Conservation (phyloP, 1,284 basidiomycete genomes). For the Crucibulum parvulum region DNA sequence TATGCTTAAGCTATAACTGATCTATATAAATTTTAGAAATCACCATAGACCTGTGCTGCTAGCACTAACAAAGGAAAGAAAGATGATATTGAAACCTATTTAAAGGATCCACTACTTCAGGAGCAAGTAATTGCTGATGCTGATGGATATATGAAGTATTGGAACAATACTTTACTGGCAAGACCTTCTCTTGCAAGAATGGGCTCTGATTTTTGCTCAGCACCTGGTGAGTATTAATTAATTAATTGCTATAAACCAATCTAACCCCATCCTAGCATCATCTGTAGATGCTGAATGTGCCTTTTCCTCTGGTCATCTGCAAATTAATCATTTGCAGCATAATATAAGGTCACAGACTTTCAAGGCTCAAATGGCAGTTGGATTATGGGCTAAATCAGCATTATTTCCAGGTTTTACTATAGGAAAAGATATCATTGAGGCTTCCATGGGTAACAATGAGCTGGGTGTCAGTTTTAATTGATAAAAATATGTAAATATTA, state of each 20-base stretch:
- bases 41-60: background rate
- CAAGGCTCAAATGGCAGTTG: conserved; percentile 8
- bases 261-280: background rate
- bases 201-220: conserved; percentile 27
- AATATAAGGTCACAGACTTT: conserved; percentile 10
- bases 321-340: conserved; percentile 6
- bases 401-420: conserved; percentile 1
- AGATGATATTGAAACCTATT: conserved; percentile 20
- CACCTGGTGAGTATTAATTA: conserved; percentile 20
- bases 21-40: background rate
- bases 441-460: background rate
- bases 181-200: conserved; percentile 21
- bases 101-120: conserved; percentile 15
- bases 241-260: background rate
- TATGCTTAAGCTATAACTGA: background rate
- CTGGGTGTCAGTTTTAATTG: too few relatives aligned
- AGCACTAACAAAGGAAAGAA: too few relatives aligned
- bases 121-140: conserved; percentile 10
- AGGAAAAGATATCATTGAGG: conserved; percentile 1
- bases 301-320: conserved; percentile 5
- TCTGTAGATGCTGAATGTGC: conserved; percentile 11
- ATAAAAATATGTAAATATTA: too few relatives aligned
- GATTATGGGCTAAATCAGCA: conserved; percentile 10
- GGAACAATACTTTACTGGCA: conserved; percentile 8
- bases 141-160: conserved; percentile 24